Conservation (phyloP, 1,284 basidiomycete genomes). For the Ceratobasidium sp. region DNA sequence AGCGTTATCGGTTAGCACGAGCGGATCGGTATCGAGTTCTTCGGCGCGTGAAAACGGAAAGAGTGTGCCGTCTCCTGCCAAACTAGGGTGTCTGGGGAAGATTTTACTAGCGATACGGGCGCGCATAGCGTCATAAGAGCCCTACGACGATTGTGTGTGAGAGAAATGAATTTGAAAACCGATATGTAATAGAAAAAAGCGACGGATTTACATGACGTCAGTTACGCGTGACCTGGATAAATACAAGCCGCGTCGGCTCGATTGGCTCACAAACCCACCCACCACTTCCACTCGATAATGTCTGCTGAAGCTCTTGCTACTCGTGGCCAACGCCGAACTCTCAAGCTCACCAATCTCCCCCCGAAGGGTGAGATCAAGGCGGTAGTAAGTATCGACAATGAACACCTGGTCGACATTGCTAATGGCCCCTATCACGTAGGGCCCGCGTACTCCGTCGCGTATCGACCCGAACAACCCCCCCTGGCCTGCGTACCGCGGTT, state of each 20-base stretch:
- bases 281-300: neutral
- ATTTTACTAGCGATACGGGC: conserved; percentile 14
- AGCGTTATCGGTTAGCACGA: neutral
- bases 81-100: neutral
- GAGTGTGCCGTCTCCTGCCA: conserved; percentile 15
- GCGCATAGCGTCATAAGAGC: conserved; percentile 14
- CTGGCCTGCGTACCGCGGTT: conserved; percentile 95
- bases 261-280: neutral
- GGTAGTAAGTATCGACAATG: conserved; percentile 17
- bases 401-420: neutral
- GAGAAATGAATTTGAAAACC: neutral
- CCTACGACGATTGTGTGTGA: conserved; percentile 9
- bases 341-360: conserved; percentile 46
- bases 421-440: conserved; percentile 18
- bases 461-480: conserved; percentile 94
- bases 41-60: conserved; percentile 1
- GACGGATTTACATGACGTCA: conserved; percentile 31
- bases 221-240: conserved; percentile 38
- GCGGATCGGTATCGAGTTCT: neutral
- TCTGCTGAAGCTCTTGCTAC: conserved; percentile 4
- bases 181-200: conserved; percentile 2
- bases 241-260: neutral
- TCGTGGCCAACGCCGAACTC: conserved; percentile 34
- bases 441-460: conserved; percentile 47
- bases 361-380: conserved; percentile 45